A percentile compares a stretch with the other conserved stretches of the same genome.
These are phyloP conservation scores for Leishmania lainsoni DNA, from an alignment of 208 protist species.

Conservation along the genomic window DNA sequence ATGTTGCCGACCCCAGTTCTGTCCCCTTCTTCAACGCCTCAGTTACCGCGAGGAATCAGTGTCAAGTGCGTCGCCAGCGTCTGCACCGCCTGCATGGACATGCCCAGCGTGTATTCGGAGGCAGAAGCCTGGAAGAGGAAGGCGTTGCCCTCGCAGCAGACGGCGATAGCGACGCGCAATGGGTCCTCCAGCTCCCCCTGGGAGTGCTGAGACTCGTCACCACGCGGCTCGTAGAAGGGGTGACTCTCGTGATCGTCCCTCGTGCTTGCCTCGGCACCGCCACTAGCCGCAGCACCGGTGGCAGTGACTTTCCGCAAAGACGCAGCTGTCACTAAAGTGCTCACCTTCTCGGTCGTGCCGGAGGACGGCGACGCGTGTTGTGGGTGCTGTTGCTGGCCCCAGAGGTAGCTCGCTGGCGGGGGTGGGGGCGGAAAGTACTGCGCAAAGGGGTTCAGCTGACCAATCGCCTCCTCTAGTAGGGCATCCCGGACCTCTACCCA, in stretches of 20 bases:
- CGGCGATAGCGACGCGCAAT: conserved; percentile 63
- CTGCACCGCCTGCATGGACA: conserved; percentile 49
- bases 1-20: neutral
- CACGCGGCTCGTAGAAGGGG: conserved; percentile 11
- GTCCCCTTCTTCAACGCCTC: neutral
- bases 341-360: neutral
- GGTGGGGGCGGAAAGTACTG: conserved; percentile 48
- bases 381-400: conserved; percentile 10
- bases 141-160: conserved; percentile 61
- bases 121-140: conserved; percentile 65
- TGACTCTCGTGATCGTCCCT: neutral
- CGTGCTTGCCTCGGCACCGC: neutral
- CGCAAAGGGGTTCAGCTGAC: conserved; percentile 73
- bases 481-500: conserved; percentile 37
- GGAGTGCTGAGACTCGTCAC: conserved; percentile 32
- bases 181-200: conserved; percentile 43
- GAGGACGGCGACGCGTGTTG: neutral
- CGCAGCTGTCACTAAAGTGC: conserved; percentile 11
- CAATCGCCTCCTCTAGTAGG: conserved; percentile 67
- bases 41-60: conserved; percentile 24
- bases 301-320: conserved; percentile 10
- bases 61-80: conserved; percentile 54
- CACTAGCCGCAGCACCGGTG: neutral
- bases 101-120: conserved; percentile 36
- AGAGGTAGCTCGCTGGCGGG: conserved; percentile 40